Percentiles rank a stretch among this genome's conserved stretches.
These are phyloP conservation scores for Tolypocladium guangdongense DNA, from an alignment of 2,329 filamentous ascomycete species.

Conservation along the genomic window DNA sequence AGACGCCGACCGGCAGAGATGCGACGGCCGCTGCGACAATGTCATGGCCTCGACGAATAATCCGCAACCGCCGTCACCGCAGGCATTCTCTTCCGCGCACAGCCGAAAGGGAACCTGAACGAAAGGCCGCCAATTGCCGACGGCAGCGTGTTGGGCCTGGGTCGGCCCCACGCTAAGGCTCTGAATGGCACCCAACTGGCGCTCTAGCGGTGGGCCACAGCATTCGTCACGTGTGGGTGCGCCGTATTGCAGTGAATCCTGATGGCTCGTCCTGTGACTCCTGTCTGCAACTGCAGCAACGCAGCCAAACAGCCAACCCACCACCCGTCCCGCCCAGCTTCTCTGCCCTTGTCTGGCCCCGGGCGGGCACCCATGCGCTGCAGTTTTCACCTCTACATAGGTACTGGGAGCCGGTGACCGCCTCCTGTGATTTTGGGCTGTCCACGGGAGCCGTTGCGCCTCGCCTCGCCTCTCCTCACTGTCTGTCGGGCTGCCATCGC, in stretches of 20 bases:
- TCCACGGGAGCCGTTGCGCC: not conserved
- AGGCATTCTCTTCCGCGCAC: too few relatives aligned
- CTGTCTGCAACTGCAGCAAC: too few relatives aligned
- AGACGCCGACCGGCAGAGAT: too few relatives aligned
- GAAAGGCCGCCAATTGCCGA: too few relatives aligned
- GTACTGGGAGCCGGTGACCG: conserved; percentile 6
- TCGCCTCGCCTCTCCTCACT: not conserved
- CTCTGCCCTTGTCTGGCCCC: not conserved
- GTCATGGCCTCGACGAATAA: too few relatives aligned
- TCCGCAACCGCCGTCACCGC: too few relatives aligned
- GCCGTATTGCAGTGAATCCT: not conserved
- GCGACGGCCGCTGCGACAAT: too few relatives aligned
- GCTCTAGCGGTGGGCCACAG: not conserved
- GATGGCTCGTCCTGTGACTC: too few relatives aligned
- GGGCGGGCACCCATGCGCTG: conserved; percentile 4
- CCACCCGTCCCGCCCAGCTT: not conserved
- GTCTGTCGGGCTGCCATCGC: not conserved
- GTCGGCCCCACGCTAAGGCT: too few relatives aligned
- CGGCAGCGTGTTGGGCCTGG: too few relatives aligned
- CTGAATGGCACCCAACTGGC: not conserved
- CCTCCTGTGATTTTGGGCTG: conserved; percentile 4
- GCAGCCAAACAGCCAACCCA: not conserved
- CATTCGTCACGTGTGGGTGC: not conserved
- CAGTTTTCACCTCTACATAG: not conserved
- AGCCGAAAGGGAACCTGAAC: too few relatives aligned